Conservation (phyloP, 805 yeast species). For the Schizosaccharomyces cryophilus region DNA sequence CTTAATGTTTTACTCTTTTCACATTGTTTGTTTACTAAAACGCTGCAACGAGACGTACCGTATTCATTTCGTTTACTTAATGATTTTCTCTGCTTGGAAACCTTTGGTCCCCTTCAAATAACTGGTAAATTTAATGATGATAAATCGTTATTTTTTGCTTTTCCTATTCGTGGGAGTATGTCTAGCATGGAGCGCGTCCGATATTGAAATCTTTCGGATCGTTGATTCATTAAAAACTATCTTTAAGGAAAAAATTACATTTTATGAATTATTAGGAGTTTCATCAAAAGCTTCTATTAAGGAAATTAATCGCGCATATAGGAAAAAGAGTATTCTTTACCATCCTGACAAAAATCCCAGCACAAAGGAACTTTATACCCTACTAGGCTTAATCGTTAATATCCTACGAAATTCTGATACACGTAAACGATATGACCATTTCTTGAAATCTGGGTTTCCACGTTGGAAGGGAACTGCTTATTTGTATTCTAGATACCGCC, state of each 20-base stretch:
- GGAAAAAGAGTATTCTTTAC: conserved; percentile 39
- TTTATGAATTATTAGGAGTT: not conserved
- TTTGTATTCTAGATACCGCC: conserved; percentile 40
- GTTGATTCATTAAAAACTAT: not conserved
- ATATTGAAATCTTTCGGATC: not conserved
- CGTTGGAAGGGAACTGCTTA: conserved; percentile 47
- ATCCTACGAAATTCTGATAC: conserved; percentile 37
- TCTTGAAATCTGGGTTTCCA: conserved; percentile 66
- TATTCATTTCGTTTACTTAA: too few species aligned
- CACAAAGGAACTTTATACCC: conserved; percentile 49
- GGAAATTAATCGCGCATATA: conserved; percentile 17
- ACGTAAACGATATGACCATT: conserved; percentile 62
- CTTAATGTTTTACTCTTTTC: too few species aligned
- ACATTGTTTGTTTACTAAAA: too few species aligned
- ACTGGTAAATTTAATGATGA: not conserved
- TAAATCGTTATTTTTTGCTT: not conserved
- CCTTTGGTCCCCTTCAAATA: too few species aligned
- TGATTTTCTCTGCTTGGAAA: too few species aligned
- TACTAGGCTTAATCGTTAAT: conserved; percentile 52
- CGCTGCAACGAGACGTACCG: too few species aligned
- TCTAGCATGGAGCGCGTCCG: not conserved
- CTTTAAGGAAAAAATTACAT: not conserved
- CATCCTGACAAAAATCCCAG: conserved; percentile 67
- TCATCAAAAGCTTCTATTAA: not conserved
- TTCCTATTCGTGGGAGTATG: not conserved